A percentile compares a stretch with the other conserved stretches of the same genome.
Conservation (phyloP, 192 early-diverging fungal genomes). For the Glomus cerebriforme region DNA sequence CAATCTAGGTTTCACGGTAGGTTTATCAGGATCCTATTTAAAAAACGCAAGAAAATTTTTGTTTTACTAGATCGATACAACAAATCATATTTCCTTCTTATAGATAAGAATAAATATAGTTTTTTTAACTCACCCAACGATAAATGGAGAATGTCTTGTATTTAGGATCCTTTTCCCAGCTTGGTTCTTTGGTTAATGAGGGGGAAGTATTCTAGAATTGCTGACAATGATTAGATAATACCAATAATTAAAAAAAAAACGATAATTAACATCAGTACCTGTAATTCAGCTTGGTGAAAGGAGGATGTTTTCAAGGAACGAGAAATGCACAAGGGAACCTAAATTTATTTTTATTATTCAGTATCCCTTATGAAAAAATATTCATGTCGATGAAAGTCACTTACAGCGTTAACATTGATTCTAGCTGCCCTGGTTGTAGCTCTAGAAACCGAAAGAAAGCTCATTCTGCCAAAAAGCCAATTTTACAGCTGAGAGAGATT, state of each 20-base stretch:
- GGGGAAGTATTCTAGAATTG: background rate
- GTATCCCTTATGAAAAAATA: background rate
- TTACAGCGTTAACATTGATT: background rate
- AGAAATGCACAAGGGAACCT: background rate
- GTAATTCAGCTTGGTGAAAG: background rate
- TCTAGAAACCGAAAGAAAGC: background rate
- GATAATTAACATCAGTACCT: background rate
- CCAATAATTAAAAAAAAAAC: background rate
- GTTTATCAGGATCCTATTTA: slow-evolving; percentile 81
- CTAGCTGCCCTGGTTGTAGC: background rate
- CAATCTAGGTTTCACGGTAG: slow-evolving; percentile 84
- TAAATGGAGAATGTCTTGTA: slow-evolving; percentile 96
- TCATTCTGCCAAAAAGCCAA: background rate
- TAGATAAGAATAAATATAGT: background rate
- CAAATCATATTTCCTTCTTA: no score
- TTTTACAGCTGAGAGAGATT: no score
- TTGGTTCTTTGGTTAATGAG: background rate
- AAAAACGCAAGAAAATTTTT: background rate
- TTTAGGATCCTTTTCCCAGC: slow-evolving; percentile 4
- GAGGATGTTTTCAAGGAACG: background rate
- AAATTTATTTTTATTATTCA: background rate
- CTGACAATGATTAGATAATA: background rate
- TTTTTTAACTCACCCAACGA: slow-evolving; percentile 77
- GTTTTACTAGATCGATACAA: no score
- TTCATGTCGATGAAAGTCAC: background rate